phyloP scores from a whole-genome alignment of 1,284 basidiomycete genomes.

The Pyrrhoderma lamaoense region DNA sequence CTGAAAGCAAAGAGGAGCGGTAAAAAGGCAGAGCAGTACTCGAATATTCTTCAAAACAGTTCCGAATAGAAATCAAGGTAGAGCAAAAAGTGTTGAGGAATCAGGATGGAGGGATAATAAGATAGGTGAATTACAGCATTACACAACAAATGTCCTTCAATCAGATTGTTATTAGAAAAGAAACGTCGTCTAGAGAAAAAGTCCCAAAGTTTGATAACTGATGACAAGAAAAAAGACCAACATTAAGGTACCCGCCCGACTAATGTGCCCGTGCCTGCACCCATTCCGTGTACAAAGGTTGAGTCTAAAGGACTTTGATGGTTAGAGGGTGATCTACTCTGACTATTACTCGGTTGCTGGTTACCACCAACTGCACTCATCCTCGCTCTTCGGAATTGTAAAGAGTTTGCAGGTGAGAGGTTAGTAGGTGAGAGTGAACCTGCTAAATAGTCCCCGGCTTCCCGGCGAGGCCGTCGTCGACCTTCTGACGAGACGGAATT shows the following conservation, averaged over 20 bases:
- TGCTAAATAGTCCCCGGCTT: constrained; percentile 14
- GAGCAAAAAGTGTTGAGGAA: too few relatives aligned
- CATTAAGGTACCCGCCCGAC: constrained; percentile 9
- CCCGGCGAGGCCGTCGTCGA: constrained; percentile 14
- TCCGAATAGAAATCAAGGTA: too few relatives aligned
- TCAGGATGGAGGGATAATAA: too few relatives aligned
- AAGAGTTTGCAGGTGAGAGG: constrained; percentile 8
- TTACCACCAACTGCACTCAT: constrained; percentile 15
- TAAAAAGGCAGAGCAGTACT: too few relatives aligned
- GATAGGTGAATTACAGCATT: too few relatives aligned
- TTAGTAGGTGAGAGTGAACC: not conserved
- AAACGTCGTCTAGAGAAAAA: too few relatives aligned
- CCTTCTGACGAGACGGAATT: constrained; percentile 16
- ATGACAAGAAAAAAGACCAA: not conserved
- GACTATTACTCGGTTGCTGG: constrained; percentile 9
- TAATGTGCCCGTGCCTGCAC: constrained; percentile 7
- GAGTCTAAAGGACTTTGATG: constrained; percentile 1
- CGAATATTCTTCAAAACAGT: too few relatives aligned
- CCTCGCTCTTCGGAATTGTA: constrained; percentile 11
- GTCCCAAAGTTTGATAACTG: too few relatives aligned
- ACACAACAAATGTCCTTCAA: not conserved
- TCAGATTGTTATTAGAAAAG: too few relatives aligned
- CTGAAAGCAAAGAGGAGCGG: too few relatives aligned
- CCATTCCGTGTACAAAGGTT: constrained; percentile 2
- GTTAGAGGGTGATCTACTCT: not conserved